Evolutionary conservation across 176 grass and related monocot species (phyloP), one percentile per base, ranked within the genome.

Genomic region (Tuctoria greenei): DNA sequence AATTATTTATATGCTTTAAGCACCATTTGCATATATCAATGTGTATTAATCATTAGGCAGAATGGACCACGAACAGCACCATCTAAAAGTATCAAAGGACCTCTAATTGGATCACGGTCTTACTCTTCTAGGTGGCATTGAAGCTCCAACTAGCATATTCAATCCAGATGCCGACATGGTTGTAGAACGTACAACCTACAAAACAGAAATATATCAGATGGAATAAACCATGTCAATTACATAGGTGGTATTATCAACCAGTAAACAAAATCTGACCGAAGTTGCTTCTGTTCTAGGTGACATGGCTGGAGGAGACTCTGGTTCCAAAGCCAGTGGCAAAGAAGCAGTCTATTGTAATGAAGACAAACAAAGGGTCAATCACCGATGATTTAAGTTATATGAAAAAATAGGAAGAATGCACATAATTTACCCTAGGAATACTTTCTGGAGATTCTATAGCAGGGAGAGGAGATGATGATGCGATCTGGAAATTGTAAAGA

Each of bases 141-240:
- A 79, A 79, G 85, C 77, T 67, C 75, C 85, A 61, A 43, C 80
- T 23, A 88, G 75, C 74, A 88, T 72, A 56, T 67, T 89, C 49
- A 93, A 67, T 57, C 90, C 90, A 47, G 77, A 86, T 67, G 84
- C 84, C 41, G 84, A 89, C 47, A 89, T 83, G n/a, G 77, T 34
- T n/a, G 77, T 87, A 67, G 84, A 36, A 35, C 49, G 84, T 72
- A 93, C 17, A 84, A 87, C 77, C 90, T 89, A 74, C 64, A 70
- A 44, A 58, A 64, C 36, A 75, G 84, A 31, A 76, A 42, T 78
- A 42, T 46, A 88, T 75, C 44, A 92, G 59, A 76, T 42, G 10
- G 50, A 18, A 44, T 59, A 63, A 21, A 12, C 21, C 26, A 45
- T 16, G 10, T 1, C n/a, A 43, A 75, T 41, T 61, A 49, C 46